Evolutionary conservation across 176 grass and related monocot species (phyloP), one percentile per base, ranked within the genome.

Genomic region (Thinopyrum elongatum): DNA sequence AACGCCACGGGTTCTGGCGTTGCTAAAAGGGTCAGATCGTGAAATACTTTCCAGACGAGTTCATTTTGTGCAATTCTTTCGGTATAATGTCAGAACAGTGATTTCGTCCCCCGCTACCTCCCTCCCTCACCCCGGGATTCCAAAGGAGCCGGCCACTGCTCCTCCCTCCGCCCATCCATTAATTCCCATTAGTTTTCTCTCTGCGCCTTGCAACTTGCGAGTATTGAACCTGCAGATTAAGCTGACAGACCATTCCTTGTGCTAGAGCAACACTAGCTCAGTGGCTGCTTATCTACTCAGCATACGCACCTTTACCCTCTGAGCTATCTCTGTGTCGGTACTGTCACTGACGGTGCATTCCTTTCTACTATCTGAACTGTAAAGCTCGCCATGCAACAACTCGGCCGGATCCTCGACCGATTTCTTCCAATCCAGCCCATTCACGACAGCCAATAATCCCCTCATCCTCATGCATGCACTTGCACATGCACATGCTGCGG

Each of bases 61-160:
- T n/a, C n/a, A n/a, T n/a, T n/a, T n/a, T n/a, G n/a, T n/a, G n/a
- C n/a, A n/a, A n/a, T n/a, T n/a, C n/a, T n/a, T n/a, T n/a, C n/a
- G n/a, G n/a, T n/a, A n/a, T n/a, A n/a, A n/a, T n/a, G n/a, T n/a
- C n/a, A n/a, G n/a, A n/a, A n/a, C n/a, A n/a, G n/a, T n/a, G n/a
- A n/a, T n/a, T n/a, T 90, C 89, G 89, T 60, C 73, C 10, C 5
- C 61, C 74, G 25, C 69, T 23, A 22, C 70, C 33, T 26, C 21
- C 67, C 2, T 17, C 55, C 11, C 33, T 47, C 68, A 82, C 87
- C 34, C 82, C 82, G 68, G 68, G 87, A 75, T 89, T 89, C 82
- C 87, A 66, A 89, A 76, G 33, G 28, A 25, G 76, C 75, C 55
- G 46, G n/a, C 42, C 26, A 57, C 49, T 55, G 74, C 74, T 76